Conservation (phyloP, 768 basidiomycete species). For the Myochromella boudieri region DNA sequence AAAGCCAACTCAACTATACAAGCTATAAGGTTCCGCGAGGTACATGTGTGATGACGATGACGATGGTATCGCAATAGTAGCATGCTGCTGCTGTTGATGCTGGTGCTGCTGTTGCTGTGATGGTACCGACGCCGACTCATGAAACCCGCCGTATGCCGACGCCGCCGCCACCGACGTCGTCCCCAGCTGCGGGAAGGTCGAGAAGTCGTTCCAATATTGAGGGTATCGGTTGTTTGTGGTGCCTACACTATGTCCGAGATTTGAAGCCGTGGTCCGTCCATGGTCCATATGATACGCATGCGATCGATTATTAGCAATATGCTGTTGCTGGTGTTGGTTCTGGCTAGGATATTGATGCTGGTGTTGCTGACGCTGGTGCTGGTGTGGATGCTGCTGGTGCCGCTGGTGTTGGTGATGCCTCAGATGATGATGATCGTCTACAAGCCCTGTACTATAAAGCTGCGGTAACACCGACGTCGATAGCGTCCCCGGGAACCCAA, state of each 20-base stretch:
- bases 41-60: constrained; percentile 21
- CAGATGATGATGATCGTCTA: constrained; percentile 47
- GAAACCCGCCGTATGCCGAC: constrained; percentile 34
- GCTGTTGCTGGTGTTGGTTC: too few species aligned
- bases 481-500: constrained; percentile 43
- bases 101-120: constrained; percentile 18
- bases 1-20: constrained; percentile 20
- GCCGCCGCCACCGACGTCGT: too few species aligned
- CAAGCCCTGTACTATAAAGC: constrained; percentile 71
- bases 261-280: too few species aligned
- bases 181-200: constrained; percentile 49
- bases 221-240: constrained; percentile 39
- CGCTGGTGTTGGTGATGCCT: constrained; percentile 4
- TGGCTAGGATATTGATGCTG: too few species aligned
- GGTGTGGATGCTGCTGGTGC: background rate
- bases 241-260: too few species aligned
- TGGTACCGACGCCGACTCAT: constrained; percentile 12
- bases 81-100: constrained; percentile 10
- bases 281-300: constrained; percentile 10
- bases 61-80: too few species aligned
- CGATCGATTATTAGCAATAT: too few species aligned
- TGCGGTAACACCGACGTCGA: constrained; percentile 77
- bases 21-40: constrained; percentile 24
- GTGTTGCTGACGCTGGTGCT: background rate
- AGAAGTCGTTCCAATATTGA: constrained; percentile 58